Base-by-base conservation (phyloP, 2,329 filamentous ascomycete species). In the Aspergillus ibericus region DNA sequence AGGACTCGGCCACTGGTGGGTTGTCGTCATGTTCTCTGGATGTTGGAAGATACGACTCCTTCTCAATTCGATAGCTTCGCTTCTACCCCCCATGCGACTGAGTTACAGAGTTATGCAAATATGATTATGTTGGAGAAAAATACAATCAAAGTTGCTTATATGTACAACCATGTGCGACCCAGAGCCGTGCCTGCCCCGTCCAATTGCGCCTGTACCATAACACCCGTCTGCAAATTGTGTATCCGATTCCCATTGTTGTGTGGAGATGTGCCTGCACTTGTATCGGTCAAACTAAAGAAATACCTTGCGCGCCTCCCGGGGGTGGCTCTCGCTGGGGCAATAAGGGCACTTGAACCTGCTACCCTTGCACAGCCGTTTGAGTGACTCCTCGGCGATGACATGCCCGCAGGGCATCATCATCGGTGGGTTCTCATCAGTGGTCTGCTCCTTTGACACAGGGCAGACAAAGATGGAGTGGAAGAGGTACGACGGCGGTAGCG, bases 401-500 rank as follows among this genome's bases (percentile, higher is more conserved):
- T 99, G 95, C 5, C 95, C 93, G 71, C 95, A 99, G 0, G 91
- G 90, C 71, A 99, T 87, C 85, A 97, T 95, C 90, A 98, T 96
- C 1, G 95, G 92, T 10, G 95, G 95, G 73, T 99, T 99, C 22
- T 83, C 79, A 69, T 96, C 92, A 0, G 93, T 99, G 0, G 90
- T 92, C 75, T 99, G 95, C 72, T 97, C 95, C 75, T 98, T 98
- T 68, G 89, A 93, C 5, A 99, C 95, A 0, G 95, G 95, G 71
- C 95, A 99, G 42, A 99, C 95, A 72, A 99, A 99, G 71, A 99
- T 97, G 56, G 90, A 90, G 75, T 99, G 95, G 80, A 96, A 99
- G 53, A 84, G 81, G 70, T 88, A 89, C 5, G 81, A 80, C 2
- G 82, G 83, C 2, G 87, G 87, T 4, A 89, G 77, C 0, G 87